Evolutionary conservation across 1,139 yeast species (phyloP), one percentile per base, ranked within the genome.

Genomic region (Pichia sp.): DNA sequence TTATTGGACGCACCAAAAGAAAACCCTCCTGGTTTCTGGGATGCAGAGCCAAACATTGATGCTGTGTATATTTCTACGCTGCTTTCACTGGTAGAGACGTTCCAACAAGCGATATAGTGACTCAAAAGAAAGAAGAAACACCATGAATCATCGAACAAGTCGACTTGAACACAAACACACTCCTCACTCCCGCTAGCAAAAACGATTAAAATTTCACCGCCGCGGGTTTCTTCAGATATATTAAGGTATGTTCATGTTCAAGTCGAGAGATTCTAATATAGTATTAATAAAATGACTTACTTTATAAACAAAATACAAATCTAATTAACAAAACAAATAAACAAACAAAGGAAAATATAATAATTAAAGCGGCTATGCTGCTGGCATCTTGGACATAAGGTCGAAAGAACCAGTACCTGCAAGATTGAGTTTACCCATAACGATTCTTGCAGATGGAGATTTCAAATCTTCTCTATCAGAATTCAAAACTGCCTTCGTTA

Each of bases 321-420:
- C 25, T 38, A 29, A 27, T 19, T 22, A 28, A 20, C 32, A 29
- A 29, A 29, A 19, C 10, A 18, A 28, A 16, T 15, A 8, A 16
- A 28, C 16, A 28, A 26, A 29, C 19, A 29, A 28, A 13, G 18
- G 31, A 18, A 29, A 13, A 29, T 19, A 19, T 8, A 18, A 10
- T 16, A 18, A 19, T 7, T 6, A 19, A 21, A 6, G 6, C 6
- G 9, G 6, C 19, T 23, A 41, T 26, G 42, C 41, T 10, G 25
- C 35, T 26, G 81, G 79, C 74, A 80, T 74, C 55, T 72, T 72
- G 10, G 91, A 77, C 64, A 88, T 70, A 46, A 93, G 74, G 61
- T 91, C 98, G 63, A 93, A 93, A 31, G 94, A 76, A 48, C 99
- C 98, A 20, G 99, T 93, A 61, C 99, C 99, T 43, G 88, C 95